A percentile compares a stretch with the other conserved stretches of the same genome.
Conservation (phyloP, 768 basidiomycete species). For the Pisolithus tinctorius region DNA sequence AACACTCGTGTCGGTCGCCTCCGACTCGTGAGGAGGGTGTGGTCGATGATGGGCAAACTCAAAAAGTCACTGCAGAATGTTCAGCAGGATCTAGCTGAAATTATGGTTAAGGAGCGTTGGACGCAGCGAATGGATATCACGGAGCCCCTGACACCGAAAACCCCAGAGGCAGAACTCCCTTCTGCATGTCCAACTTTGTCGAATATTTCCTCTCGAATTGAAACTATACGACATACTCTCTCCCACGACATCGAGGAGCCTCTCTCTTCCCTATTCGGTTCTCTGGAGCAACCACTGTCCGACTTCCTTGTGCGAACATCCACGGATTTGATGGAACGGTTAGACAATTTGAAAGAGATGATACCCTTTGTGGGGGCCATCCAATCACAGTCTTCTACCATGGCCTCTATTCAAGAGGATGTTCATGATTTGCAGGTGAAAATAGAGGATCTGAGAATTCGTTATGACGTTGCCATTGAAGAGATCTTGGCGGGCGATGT, state of each 20-base stretch:
- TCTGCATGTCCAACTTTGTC: slow-evolving; percentile 25
- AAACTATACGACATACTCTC: slow-evolving; percentile 34
- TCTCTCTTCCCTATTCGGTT: slow-evolving; percentile 39
- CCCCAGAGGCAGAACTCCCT: slow-evolving; percentile 36
- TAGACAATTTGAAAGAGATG: slow-evolving; percentile 40
- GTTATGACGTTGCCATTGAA: slow-evolving; percentile 38
- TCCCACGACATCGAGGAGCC: slow-evolving; percentile 40
- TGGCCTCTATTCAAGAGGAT: slow-evolving; percentile 54
- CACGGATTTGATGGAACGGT: slow-evolving; percentile 33
- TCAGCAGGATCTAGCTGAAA: slow-evolving; percentile 38
- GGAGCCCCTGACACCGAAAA: slow-evolving; percentile 61
- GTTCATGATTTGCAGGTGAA: slow-evolving; percentile 50
- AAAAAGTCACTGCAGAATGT: slow-evolving; percentile 40
- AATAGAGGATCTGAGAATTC: slow-evolving; percentile 53
- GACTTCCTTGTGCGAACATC: slow-evolving; percentile 39
- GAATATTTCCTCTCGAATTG: slow-evolving; percentile 36
- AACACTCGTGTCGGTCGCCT: slow-evolving; percentile 40
- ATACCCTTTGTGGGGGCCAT: slow-evolving; percentile 44
- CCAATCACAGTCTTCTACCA: slow-evolving; percentile 49
- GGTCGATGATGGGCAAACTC: slow-evolving; percentile 42
- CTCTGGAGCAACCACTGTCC: slow-evolving; percentile 41
- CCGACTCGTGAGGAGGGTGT: slow-evolving; percentile 49
- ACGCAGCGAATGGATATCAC: slow-evolving; percentile 39
- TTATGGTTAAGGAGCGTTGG: slow-evolving; percentile 61
- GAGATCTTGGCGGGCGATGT: slow-evolving; percentile 33